Evolutionary conservation across 257 asterid genomes (phyloP), one percentile per base, ranked within the genome.

Genomic region (Salvia rosmarinus): DNA sequence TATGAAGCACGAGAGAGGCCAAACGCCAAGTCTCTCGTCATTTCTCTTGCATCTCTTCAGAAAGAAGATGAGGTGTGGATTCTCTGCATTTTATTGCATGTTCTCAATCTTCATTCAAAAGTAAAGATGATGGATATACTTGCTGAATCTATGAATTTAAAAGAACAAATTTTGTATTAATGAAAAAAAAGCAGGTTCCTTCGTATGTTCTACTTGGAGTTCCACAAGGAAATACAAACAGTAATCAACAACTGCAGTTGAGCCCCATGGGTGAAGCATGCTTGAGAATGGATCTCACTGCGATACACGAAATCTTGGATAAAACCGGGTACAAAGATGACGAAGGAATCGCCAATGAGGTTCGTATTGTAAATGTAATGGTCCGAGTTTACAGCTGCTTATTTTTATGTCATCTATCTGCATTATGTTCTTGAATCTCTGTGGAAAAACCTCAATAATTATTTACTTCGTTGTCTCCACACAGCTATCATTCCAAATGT

Each of bases 1-100:
- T 89, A 92, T 46, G 98, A 92, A 80, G 90, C 96, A 12, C 92
- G 98, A 6, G 98, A 92, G 79, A 89, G 98, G 88, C 98, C 98
- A 30, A 92, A 86, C 32, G 85, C 92, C 0, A 89, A 86, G 79
- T 85, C 94, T 14, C 91, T 92, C 8, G 90, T 82, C 68, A 52
- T 88, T 61, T 82, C 88, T 57, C 91, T 92, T 70, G 30, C 73
- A 20, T 73, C 94, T 65, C 94, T 92, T 72, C 96, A 92, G 78
- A 92, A 84, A 77, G 96, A 89, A 84, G 77, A 85, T 34, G 90
- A 90, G 89, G 96, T 91, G 72, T 64, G 64, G 8, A 32, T 7
- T 34, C 28, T 57, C 40, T 57, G 42, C 40, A 5, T 5, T 6
- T 57, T 12, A 57, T 28, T 16, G 34, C 46, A 17, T 59, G 5